These are phyloP conservation scores for Xylaria sp. DNA, from an alignment of 2,329 filamentous ascomycete genomes.

Conservation along the genomic window DNA sequence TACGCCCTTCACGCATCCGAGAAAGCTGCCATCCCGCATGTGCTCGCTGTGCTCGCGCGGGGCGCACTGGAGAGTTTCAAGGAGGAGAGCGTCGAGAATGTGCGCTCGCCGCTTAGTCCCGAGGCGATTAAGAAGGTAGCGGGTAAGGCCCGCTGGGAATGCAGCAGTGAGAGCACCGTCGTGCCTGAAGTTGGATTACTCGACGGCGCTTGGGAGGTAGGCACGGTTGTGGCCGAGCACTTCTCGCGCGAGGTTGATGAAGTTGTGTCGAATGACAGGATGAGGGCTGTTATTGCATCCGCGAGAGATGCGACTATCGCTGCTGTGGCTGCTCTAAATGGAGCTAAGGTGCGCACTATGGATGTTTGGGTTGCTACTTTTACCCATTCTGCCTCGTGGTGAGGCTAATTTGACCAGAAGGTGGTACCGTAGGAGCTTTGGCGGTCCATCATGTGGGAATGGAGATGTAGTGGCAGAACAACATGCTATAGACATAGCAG, in stretches of 20 bases:
- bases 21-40: constrained; percentile 57
- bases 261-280: constrained; percentile 44
- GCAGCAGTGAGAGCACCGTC: constrained; percentile 53
- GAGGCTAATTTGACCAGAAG: neutral
- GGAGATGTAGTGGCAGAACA: neutral
- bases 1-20: constrained; percentile 57
- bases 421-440: too few relatives aligned
- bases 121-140: constrained; percentile 53
- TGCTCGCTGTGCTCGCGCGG: constrained; percentile 61
- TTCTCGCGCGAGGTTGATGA: constrained; percentile 48
- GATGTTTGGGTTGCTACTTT: constrained; percentile 54
- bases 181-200: constrained; percentile 40
- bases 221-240: constrained; percentile 9
- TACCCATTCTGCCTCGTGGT: neutral
- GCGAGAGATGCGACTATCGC: constrained; percentile 50
- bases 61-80: constrained; percentile 57
- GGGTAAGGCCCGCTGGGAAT: constrained; percentile 51
- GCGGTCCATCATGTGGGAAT: neutral
- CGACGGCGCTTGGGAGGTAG: constrained; percentile 27
- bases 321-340: constrained; percentile 45
- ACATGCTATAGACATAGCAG: neutral
- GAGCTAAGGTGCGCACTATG: constrained; percentile 54
- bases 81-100: constrained; percentile 55
- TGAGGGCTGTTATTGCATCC: constrained; percentile 47
- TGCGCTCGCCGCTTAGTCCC: constrained; percentile 60